A percentile compares a stretch with the other conserved stretches of the same genome.
Conservation (phyloP, 2,329 filamentous ascomycete genomes). For the Exophiala aquamarina region DNA sequence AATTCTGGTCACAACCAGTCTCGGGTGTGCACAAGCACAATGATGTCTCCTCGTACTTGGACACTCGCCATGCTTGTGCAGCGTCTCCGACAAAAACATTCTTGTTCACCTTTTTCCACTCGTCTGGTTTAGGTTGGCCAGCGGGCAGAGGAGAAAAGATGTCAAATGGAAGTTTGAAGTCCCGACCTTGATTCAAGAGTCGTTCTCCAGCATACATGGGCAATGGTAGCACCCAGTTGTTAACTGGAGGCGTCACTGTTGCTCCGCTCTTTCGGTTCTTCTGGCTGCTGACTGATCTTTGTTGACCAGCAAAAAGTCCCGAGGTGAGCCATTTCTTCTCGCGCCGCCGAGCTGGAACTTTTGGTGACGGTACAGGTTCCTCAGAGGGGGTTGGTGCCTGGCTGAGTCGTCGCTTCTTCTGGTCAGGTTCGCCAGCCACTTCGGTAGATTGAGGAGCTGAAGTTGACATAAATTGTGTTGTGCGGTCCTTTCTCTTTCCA, state of each 20-base stretch:
- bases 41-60: slow-evolving; percentile 70
- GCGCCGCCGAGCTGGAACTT: slow-evolving; percentile 42
- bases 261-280: slow-evolving; percentile 42
- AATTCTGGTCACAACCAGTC: slow-evolving; percentile 81
- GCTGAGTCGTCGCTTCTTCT: slow-evolving; percentile 45
- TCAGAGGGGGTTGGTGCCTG: slow-evolving; percentile 10
- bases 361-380: slow-evolving; percentile 7
- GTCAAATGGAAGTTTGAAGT: slow-evolving; percentile 88
- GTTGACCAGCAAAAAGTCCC: slow-evolving; percentile 85
- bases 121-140: slow-evolving; percentile 86
- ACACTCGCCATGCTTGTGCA: slow-evolving; percentile 75
- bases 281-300: slow-evolving; percentile 50
- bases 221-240: slow-evolving; percentile 64
- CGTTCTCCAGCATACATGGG: slow-evolving; percentile 78
- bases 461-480: slow-evolving; percentile 60
- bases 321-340: slow-evolving; percentile 77
- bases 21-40: slow-evolving; percentile 76
- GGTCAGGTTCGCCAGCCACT: slow-evolving; percentile 31
- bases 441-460: slow-evolving; percentile 52
- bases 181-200: slow-evolving; percentile 67
- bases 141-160: slow-evolving; percentile 83
- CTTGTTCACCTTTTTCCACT: slow-evolving; percentile 88
- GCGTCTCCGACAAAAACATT: slow-evolving; percentile 92
- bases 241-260: slow-evolving; percentile 41
- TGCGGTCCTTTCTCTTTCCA: slow-evolving; percentile 57